Percentiles rank a stretch among this genome's conserved stretches.
These are phyloP conservation scores for Malus sieversii DNA, from an alignment of 306 rosid genomes.

Conservation along the genomic window DNA sequence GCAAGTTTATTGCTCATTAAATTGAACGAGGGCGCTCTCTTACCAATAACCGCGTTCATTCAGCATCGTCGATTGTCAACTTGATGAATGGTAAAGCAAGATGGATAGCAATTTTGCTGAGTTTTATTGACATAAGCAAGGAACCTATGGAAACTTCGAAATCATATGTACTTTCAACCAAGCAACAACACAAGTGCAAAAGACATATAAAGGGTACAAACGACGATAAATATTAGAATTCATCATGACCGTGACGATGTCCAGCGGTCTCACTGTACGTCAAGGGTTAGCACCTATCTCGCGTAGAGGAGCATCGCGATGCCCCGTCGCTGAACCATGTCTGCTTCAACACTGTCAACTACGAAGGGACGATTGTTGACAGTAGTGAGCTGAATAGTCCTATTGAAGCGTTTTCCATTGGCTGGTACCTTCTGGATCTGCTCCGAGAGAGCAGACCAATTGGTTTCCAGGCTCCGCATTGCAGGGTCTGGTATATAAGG, in stretches of 20 bases:
- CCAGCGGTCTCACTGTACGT: background rate
- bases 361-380: background rate
- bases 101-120: background rate
- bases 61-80: background rate
- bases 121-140: background rate
- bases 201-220: no score
- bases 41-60: background rate
- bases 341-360: background rate
- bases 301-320: background rate
- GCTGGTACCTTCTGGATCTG: background rate
- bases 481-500: background rate
- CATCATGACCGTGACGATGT: no score
- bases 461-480: background rate
- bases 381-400: background rate
- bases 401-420: background rate
- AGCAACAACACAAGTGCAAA: no score
- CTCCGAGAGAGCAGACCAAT: background rate
- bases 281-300: background rate
- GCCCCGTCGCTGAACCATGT: background rate
- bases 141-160: no score
- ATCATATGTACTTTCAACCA: no score
- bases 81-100: background rate
- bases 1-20: conserved; percentile 15
- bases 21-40: background rate
- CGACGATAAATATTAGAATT: no score